Base-by-base conservation (phyloP, 2,329 filamentous ascomycete species). In the Ophiostoma novo-ulmi region DNA sequence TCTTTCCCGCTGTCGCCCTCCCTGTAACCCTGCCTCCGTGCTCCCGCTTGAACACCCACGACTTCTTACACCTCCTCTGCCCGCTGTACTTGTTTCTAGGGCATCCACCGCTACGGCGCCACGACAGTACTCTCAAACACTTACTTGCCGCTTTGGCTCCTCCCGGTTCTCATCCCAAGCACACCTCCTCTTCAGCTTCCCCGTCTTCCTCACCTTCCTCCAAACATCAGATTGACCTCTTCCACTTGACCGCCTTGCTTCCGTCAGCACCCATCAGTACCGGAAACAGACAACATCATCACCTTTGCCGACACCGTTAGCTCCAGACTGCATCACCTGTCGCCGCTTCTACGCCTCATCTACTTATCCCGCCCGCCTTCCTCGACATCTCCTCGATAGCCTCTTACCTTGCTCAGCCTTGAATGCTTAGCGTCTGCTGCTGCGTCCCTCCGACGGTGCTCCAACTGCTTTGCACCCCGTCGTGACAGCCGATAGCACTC, bases 51-150 rank as follows among this genome's bases (percentile, higher is more conserved):
- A 10, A 48, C 44, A 13, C 52, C 31, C 52, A 58, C 52, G 52
- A 58, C 52, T 58, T 58, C 22, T 58, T 13, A 58, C 52, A 58
- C 52, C 52, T 31, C 52, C 52, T 26, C 52, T 26, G 44, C 17
- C n/a, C 52, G 52, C 58, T 35, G 58, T 63, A 31, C 22, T 35
- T 31, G 58, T 31, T 31, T 63, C 58, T 63, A 63, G 58, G 58
- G 58, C 58, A 63, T 35, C 58, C 58, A 26, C 58, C 26, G 22
- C 58, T 63, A 63, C 58, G 26, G 35, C 58, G 26, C 58, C 58
- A 58, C 52, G 52, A 58, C 52, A 22, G 52, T 26, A 58, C 52
- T 35, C 58, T 35, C 58, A 63, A 63, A 63, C 58, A 26, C 58
- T 35, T 31, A 61, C 55, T 63, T 63, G 26, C 58, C 58, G 58